Conservation (phyloP, 148 eudicot genomes). For the Selenicereus undatus region DNA sequence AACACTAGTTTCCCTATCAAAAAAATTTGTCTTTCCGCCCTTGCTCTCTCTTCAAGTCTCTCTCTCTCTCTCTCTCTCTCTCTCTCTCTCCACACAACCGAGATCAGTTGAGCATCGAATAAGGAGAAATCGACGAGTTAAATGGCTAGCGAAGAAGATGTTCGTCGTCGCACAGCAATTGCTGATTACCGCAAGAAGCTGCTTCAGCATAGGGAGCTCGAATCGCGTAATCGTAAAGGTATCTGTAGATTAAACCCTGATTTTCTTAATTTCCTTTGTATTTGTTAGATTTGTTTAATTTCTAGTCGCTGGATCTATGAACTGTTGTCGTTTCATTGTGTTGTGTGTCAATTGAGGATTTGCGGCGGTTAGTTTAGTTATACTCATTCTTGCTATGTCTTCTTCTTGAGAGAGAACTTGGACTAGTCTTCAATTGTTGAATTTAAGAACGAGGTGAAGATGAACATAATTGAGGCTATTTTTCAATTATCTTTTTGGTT, state of each 20-base stretch:
- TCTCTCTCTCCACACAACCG: background rate
- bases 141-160: conserved; percentile 64
- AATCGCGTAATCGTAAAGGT: conserved; percentile 77
- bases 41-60: conserved; percentile 17
- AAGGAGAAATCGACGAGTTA: background rate
- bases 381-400: background rate
- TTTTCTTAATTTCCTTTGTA: background rate
- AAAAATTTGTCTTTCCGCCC: too few relatives aligned
- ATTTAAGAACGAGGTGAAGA: background rate
- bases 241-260: conserved; percentile 20
- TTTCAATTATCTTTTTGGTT: background rate
- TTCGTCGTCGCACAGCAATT: conserved; percentile 49
- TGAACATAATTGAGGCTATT: background rate
- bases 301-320: conserved; percentile 8
- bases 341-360: background rate
- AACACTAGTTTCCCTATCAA: too few relatives aligned
- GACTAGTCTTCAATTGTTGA: background rate
- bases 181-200: conserved; percentile 71
- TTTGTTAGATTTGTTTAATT: background rate
- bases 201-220: conserved; percentile 74
- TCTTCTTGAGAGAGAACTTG: background rate
- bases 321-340: background rate
- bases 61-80: background rate
- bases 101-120: background rate
- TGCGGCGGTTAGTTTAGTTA: background rate